These are phyloP conservation scores for Tetrahymena malaccensis DNA, from an alignment of 73 alveolate genomes.

Conservation along the genomic window DNA sequence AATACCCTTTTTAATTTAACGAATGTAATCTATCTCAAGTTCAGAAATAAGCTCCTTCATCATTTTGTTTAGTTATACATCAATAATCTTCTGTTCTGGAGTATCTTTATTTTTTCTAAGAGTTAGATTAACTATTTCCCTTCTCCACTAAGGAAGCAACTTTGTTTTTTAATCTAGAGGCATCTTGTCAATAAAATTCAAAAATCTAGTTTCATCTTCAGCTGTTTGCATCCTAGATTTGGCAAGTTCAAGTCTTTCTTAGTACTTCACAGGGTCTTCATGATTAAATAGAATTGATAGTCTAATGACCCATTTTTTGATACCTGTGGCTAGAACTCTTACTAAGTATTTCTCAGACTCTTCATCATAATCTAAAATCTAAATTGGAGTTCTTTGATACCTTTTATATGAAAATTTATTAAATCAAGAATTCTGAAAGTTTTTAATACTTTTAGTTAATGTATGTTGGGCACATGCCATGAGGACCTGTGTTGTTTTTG, in stretches of 20 bases:
- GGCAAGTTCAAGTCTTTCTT: conserved; percentile 1
- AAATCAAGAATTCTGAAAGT: not conserved
- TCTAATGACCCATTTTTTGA: conserved; percentile 8
- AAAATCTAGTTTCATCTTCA: conserved; percentile 36
- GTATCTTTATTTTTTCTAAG: not conserved
- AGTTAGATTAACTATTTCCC: not conserved
- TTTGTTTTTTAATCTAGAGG: not conserved
- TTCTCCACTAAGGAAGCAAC: not conserved
- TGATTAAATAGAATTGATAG: conserved; percentile 1
- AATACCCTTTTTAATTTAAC: conserved; percentile 13
- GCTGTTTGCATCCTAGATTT: conserved; percentile 8
- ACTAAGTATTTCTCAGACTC: conserved; percentile 6
- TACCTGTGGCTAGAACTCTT: conserved; percentile 3
- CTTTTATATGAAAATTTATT: not conserved
- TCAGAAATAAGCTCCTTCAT: conserved; percentile 2
- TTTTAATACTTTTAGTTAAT: not conserved
- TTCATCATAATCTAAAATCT: not conserved
- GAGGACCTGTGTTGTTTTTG: not conserved
- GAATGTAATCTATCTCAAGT: conserved; percentile 14
- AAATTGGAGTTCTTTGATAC: not conserved
- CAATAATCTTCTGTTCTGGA: not conserved
- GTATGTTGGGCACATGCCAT: not conserved
- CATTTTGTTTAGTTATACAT: not conserved
- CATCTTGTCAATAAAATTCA: conserved; percentile 18
- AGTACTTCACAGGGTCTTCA: conserved; percentile 10